phyloP scores from a whole-genome alignment of 768 basidiomycete species.

The Guyanaporus albipodus region DNA sequence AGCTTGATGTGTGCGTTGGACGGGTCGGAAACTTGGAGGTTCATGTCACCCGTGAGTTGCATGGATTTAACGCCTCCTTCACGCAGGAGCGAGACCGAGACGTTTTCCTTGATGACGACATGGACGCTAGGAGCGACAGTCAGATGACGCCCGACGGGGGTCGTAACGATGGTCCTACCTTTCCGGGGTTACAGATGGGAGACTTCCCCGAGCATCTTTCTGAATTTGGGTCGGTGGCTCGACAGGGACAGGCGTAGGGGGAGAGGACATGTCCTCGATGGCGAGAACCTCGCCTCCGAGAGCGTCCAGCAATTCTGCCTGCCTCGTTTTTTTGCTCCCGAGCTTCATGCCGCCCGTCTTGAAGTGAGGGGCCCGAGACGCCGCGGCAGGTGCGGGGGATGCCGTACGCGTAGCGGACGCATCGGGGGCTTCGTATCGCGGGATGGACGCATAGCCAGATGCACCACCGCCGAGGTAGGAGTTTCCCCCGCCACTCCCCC shows the following conservation, averaged over 20 bases:
- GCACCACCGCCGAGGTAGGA: slow-evolving; percentile 65
- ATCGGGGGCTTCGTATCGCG: slow-evolving; percentile 70
- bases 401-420: slow-evolving; percentile 42
- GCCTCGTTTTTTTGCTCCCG: slow-evolving; percentile 86
- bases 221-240: slow-evolving; percentile 42
- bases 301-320: slow-evolving; percentile 83
- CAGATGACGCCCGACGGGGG: not conserved
- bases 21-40: slow-evolving; percentile 78
- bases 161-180: slow-evolving; percentile 44
- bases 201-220: slow-evolving; percentile 53
- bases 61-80: slow-evolving; percentile 90
- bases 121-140: slow-evolving; percentile 61
- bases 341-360: slow-evolving; percentile 96
- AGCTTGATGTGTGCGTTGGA: slow-evolving; percentile 69
- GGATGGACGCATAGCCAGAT: slow-evolving; percentile 66
- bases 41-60: slow-evolving; percentile 94
- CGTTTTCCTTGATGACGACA: slow-evolving; percentile 75
- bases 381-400: slow-evolving; percentile 40
- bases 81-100: slow-evolving; percentile 77
- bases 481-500: slow-evolving; percentile 40
- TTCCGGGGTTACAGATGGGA: slow-evolving; percentile 73
- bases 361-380: slow-evolving; percentile 74
- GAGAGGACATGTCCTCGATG: slow-evolving; percentile 48
- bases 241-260: slow-evolving; percentile 46
- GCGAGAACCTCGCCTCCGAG: slow-evolving; percentile 73